Base-by-base conservation (phyloP, 306 rosid species). In the Vigna nakashimae region DNA sequence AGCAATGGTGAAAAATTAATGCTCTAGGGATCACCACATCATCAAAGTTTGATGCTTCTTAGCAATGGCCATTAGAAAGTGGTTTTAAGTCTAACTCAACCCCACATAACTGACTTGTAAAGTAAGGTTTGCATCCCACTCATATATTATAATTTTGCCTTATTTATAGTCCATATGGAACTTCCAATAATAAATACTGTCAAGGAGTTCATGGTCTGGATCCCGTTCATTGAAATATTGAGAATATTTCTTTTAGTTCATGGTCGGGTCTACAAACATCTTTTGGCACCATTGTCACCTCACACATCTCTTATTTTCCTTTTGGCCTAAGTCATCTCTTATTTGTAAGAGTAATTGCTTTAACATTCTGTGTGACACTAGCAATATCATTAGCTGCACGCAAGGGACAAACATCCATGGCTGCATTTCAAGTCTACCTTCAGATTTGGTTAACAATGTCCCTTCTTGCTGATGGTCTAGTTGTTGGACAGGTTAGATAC, bases 391-490 rank as follows among this genome's bases (percentile, higher is more conserved):
- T 93, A 76, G 91, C 98, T 67, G 96, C 98, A 57, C 90, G 93
- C 24, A 87, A 77, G 77, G 94, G 96, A 45, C 11, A 94, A 10
- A 90, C 86, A 48, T 83, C 88, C 56, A 93, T 93, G 98, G 98
- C 98, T 32, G 98, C 98, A 38, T 93, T 91, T 79, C 98, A 93
- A 79, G 88, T 91, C 77, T 93, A 94, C 84, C 84, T 93, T 80
- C 98, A 93, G 76, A 74, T 93, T 83, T 93, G 98, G 98, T 73
- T 93, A 87, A 86, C 98, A 58, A 83, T 86, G 15, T 93, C 98
- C 64, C 94, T 93, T 81, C 90, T 91, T 32, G 94, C 98, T 3
- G 98, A 93, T 71, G 98, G 96, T 50, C 84, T 93, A 4, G 96
- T 96, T 26, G 91, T 93, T 79, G 94, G 89, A 3, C 96, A 93